Base-by-base conservation (phyloP, 306 rosid species). In the Trichosanthes cucumerina region DNA sequence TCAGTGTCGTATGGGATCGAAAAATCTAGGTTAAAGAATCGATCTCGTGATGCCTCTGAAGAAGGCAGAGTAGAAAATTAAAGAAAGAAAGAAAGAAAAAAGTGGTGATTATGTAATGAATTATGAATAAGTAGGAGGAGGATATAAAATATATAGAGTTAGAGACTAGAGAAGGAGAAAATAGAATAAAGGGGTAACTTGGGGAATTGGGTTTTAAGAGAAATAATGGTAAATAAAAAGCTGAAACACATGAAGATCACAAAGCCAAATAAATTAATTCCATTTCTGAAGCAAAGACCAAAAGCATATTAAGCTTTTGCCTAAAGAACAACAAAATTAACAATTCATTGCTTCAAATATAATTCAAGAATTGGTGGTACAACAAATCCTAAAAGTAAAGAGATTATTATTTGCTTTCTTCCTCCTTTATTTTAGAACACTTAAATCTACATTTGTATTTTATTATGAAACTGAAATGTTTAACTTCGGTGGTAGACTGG, bases 121-220 rank as follows among this genome's bases (percentile, higher is more conserved):
- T 3, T 3, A 65, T 7, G 28, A 65, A 41, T 4, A 65, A 8
- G 3, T 34, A 8, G 73, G 49, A 18, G 3, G 44, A 63, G 19
- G 70, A 63, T 63, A 15, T 63, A 18, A 9, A 36, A 65, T 65
- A 65, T 63, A 7, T 63, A 63, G 36, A 24, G 41, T 15, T 33
- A 63, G 43, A 44, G 38, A n/a, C n/a, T n/a, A n/a, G n/a, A n/a
- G n/a, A n/a, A 26, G 13, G 57, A 19, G 47, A 50, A 71, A 71
- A 49, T 31, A 9, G 84, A 88, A 87, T 84, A 83, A 84, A 26
- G 56, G 70, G 85, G 74, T 84, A 80, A 87, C 91, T 85, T 87
- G 83, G 11, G 77, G 76, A 76, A 84, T 43, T 38, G 28, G 78
- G 10, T 4, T 23, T 4, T 23, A 73, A 1, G 47, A 73, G 33